Evolutionary conservation across 129 eudicot species (phyloP), one percentile per base, ranked within the genome.

Genomic region (Flaveria sonorensis): DNA sequence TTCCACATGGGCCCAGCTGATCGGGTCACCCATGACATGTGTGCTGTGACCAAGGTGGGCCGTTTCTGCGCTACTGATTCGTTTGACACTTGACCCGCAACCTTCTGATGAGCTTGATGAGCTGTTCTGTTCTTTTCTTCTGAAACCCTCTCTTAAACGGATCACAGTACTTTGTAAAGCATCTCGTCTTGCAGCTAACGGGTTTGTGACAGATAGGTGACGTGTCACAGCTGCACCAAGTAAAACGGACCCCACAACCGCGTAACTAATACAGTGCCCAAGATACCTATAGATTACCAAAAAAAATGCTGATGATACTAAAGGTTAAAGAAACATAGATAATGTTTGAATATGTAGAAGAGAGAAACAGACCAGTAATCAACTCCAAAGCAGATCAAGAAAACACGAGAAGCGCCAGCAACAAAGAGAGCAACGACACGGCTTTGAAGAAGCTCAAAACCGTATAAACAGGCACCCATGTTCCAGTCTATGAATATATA

Each of bases 141-240:
- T 92, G 36, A 95, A 95, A 24, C 97, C 97, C 78, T 92, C 97
- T 79, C 99, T 79, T 9, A 95, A 88, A 62, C 99, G 99, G 67
- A 92, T 86, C 26, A 95, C 99, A 0, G 99, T 95, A 79, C 97
- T 89, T 83, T 95, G 90, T 62, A 95, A 81, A 2, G 99, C 99
- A 28, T 95, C 99, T 79, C 99, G 79, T 84, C 99, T 82, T 26
- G 97, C 99, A 59, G 96, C 94, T 67, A 92, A 80, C 10, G 99
- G 97, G 75, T 92, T 89, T 43, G 97, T 92, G 69, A 89, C 91
- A 16, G 89, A 88, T 61, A 95, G 80, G 82, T 92, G 97, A 47
- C 99, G 99, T 24, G 97, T 88, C 55, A 89, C 99, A 64, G 99
- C 99, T 60, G 99, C 99, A 69, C 99, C 99, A 4, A 95, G 85